Evolutionary conservation across 805 yeast genomes (phyloP), one percentile per base, ranked within the genome.

Genomic region (Lipomyces yamanashiensis): DNA sequence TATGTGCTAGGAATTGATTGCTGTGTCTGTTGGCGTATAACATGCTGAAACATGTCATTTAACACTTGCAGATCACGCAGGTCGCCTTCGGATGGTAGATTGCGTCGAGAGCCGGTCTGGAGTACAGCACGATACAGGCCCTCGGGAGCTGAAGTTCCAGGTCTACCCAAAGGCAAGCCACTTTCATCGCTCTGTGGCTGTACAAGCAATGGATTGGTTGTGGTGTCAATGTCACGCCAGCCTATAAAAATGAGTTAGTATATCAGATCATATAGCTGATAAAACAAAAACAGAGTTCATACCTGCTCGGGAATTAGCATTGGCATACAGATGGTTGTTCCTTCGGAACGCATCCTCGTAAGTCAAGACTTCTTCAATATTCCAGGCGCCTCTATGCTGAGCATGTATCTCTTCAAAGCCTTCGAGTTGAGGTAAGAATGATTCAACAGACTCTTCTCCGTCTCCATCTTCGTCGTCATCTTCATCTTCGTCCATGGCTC

Each of bases 401-500:
- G 56, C 60, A 39, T 57, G 64, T 21, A 67, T 63, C 21, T 63
- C 65, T 13, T 56, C 63, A 21, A 59, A 61, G 10, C 51, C 55
- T 13, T 40, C 52, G 10, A 34, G 34, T 33, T 47, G 53, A 36
- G 58, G 51, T 34, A 58, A n/a, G 13, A 39, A 54, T 5, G 51
- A 54, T 12, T 53, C 47, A 17, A 53, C 33, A 9, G 57, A 53
- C 9, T 62, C 72, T 19, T 58, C 68, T 7, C 54, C 75, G 43
- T 64, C 67, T n/a, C 21, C 54, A 13, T 64, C 70, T 10, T 71
- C 76, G 8, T 71, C 73, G 13, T 72, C 77, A n/a, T 73, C 76
- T 44, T 70, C 75, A 13, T 71, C 77, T 34, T 67, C 74, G 13
- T 28, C 28, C 28, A 28, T 28, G 28, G 28, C 28, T 28, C 28